Conservation (phyloP, 78 protist genomes). For the Dictyostelium intermedium region DNA sequence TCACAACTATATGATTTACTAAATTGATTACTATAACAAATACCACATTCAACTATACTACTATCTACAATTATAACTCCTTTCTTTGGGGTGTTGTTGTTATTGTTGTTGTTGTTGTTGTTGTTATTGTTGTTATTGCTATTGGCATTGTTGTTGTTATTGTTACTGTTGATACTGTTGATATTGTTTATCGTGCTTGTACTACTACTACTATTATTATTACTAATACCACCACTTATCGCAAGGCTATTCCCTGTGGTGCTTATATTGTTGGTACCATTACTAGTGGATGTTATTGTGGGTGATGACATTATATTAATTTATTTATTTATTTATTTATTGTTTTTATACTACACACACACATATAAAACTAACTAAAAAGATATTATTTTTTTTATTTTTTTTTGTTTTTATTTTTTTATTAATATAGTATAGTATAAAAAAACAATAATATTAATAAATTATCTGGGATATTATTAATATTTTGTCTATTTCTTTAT, state of each 20-base stretch:
- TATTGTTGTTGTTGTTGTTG: not conserved
- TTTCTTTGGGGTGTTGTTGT: not conserved
- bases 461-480: not conserved
- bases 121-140: no score
- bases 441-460: not conserved
- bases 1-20: conserved; percentile 60
- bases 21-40: conserved; percentile 47
- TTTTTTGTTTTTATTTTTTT: not conserved
- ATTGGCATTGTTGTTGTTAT: no score
- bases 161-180: no score
- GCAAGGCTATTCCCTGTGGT: not conserved
- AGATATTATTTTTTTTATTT: not conserved
- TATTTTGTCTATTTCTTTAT: not conserved
- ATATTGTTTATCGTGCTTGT: not conserved
- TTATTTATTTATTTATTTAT: not conserved
- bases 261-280: not conserved
- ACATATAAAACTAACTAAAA: not conserved
- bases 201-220: not conserved
- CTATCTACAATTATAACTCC: conserved; percentile 23
- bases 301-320: not conserved
- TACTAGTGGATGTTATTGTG: not conserved
- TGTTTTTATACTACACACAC: not conserved
- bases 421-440: not conserved
- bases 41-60: conserved; percentile 57
- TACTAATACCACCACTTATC: not conserved